Percentiles rank a stretch among this genome's conserved stretches.
phyloP scores from a whole-genome alignment of 1,284 basidiomycete genomes.

The Trametes versicolor region DNA sequence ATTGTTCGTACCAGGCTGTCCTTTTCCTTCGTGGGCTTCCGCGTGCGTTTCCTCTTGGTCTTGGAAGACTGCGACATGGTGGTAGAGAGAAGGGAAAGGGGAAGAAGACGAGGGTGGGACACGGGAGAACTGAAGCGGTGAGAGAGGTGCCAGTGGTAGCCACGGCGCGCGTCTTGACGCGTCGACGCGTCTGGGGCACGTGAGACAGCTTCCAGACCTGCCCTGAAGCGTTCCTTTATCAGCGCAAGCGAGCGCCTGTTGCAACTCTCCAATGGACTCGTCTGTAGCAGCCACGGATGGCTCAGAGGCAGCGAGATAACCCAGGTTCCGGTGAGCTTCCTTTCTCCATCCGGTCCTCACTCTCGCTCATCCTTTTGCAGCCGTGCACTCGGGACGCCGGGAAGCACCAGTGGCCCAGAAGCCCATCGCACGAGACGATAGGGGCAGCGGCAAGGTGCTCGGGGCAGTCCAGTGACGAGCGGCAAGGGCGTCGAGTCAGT shows the following conservation, averaged over 20 bases:
- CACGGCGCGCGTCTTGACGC: conserved; percentile 17
- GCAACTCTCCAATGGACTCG: conserved; percentile 33
- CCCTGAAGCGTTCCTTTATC: conserved; percentile 25
- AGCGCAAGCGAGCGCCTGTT: background rate
- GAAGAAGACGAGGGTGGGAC: conserved; percentile 4
- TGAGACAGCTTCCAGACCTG: conserved; percentile 17
- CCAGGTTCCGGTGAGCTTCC: conserved; percentile 26
- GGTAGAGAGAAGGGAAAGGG: background rate
- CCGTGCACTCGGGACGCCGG: conserved; percentile 15
- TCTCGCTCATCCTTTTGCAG: conserved; percentile 1
- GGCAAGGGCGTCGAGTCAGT: conserved; percentile 26
- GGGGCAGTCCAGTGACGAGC: conserved; percentile 18
- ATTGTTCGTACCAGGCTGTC: conserved; percentile 25
- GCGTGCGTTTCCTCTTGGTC: conserved; percentile 18
- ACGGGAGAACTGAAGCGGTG: background rate
- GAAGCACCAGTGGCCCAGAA: conserved; percentile 11
- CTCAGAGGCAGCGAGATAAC: conserved; percentile 19
- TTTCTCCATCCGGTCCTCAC: too few species aligned
- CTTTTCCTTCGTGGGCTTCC: conserved; percentile 31
- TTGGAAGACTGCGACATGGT: conserved; percentile 24
- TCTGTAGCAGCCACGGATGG: conserved; percentile 5
- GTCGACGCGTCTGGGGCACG: conserved; percentile 26
- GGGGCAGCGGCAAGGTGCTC: conserved; percentile 16
- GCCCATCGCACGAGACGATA: conserved; percentile 13
- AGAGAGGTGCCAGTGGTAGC: too few species aligned